Base-by-base conservation (phyloP, 1,284 basidiomycete genomes). In the Mycena sp. region DNA sequence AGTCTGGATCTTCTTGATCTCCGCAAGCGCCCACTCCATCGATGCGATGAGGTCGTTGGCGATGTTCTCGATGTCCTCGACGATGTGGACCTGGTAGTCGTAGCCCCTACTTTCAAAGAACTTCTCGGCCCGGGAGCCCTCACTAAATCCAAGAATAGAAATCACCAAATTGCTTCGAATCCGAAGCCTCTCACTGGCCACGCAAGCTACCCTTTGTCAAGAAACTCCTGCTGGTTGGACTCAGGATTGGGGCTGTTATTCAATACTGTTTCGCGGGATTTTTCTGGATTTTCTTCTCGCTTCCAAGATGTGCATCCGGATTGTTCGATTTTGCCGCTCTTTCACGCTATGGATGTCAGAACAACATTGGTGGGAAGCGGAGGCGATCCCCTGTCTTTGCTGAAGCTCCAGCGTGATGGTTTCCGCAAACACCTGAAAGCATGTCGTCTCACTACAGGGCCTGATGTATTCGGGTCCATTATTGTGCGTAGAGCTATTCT, bases 181-280 rank as follows among this genome's bases (percentile, higher is more conserved):
- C 17, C 54, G 7, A 46, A 45, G 30, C 4, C 21, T 14, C 40
- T 40, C 9, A 19, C 12, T 7, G 9, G 21, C 4, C 10, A 19
- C 16, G 10, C 16, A 3, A 16, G 43, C 32, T 56, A 56, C 25
- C 43, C 54, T 14, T 56, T 41, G 54, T 28, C 30, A 11, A 25
- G 37, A 2, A 55, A 56, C n/a, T 56, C 54, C 19, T 56, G 54
- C 30, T 56, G 54, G 54, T 26, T 56, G 30, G 54, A 56, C 17
- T 37, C 43, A 3, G n/a, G 19, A 1, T 23, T 56, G 23, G 44
- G 28, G 6, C 54, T 56, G 11, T 19, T 56, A 12, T 56, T 45
- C 17, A 12, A 21, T 5, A 35, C 54, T 4, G 30, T 46, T 6
- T 26, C 4, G 6, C 54, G 54, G 0, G 30, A 56, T 10, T 46